Evolutionary conservation across 331 rosid genomes (phyloP).

Genomic region (Quercus lobata): DNA sequence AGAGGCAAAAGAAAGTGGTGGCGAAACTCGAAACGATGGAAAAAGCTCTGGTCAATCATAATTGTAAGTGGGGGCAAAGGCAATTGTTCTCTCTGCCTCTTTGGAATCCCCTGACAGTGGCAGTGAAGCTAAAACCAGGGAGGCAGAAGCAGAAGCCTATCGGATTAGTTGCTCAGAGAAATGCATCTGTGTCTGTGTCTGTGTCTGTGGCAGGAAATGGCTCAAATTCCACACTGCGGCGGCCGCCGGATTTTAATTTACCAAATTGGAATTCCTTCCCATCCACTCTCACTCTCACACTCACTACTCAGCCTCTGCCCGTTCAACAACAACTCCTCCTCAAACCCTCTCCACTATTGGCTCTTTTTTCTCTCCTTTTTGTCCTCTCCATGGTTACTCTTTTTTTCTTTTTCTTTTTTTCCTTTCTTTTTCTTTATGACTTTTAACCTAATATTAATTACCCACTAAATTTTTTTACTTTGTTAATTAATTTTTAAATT

Average conservation of each 20-base stretch:
- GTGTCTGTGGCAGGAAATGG: background rate
- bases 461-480: background rate
- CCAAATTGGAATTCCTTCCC: background rate
- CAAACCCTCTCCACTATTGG: slow-evolving; percentile 44
- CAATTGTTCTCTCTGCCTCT: background rate
- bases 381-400: slow-evolving; percentile 46
- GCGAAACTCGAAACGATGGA: background rate
- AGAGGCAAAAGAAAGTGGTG: background rate
- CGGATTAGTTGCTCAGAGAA: background rate
- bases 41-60: background rate
- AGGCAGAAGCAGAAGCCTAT: background rate
- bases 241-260: too few species aligned
- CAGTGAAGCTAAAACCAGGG: background rate
- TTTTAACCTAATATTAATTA: background rate
- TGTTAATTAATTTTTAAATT: background rate
- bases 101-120: background rate
- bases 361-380: slow-evolving; percentile 38
- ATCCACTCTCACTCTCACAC: background rate
- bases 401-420: background rate
- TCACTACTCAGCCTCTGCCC: slow-evolving; percentile 15
- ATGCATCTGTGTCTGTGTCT: slow-evolving; percentile 2
- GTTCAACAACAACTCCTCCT: background rate
- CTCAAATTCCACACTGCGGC: too few species aligned
- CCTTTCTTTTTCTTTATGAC: too few species aligned
- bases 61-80: slow-evolving; percentile 8